phyloP scores from a whole-genome alignment of 2,329 filamentous ascomycete species.

The Fusarium sororula region DNA sequence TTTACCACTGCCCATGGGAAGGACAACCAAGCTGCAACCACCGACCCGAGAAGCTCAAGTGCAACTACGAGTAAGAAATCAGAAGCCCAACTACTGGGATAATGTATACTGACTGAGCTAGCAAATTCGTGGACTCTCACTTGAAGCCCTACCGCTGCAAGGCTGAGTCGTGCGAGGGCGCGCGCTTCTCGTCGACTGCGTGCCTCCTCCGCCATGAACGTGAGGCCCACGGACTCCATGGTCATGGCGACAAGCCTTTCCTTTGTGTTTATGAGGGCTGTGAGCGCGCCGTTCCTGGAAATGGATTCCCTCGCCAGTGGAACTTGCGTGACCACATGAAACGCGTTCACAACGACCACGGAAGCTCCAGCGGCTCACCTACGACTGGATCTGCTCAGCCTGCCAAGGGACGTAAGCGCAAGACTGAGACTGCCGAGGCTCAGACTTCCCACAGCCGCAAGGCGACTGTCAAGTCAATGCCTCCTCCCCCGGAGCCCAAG shows the following conservation, averaged over 20 bases:
- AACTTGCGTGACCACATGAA: constrained; percentile 98
- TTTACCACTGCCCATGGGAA: constrained; percentile 93
- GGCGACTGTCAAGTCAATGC: constrained; percentile 55
- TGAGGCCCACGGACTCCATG: constrained; percentile 95
- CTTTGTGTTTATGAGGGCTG: constrained; percentile 89
- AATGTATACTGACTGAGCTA: constrained; percentile 51
- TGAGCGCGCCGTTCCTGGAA: constrained; percentile 81
- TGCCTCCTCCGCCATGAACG: constrained; percentile 94
- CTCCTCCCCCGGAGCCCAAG: constrained; percentile 45
- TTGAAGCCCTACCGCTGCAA: constrained; percentile 97
- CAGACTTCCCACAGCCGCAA: constrained; percentile 57
- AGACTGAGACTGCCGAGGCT: constrained; percentile 60
- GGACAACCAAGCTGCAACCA: constrained; percentile 79
- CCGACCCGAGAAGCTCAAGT: constrained; percentile 95
- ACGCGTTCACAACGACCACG: constrained; percentile 80
- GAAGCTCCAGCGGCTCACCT: constrained; percentile 54
- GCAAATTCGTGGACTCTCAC: constrained; percentile 97
- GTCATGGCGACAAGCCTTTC: constrained; percentile 91
- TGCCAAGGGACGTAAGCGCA: constrained; percentile 66
- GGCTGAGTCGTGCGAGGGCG: constrained; percentile 81
- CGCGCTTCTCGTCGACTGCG: constrained; percentile 93
- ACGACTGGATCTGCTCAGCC: constrained; percentile 46
- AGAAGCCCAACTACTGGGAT: background rate
- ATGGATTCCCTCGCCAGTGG: constrained; percentile 94
- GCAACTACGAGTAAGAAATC: constrained; percentile 91